phyloP scores from a whole-genome alignment of 495 filamentous ascomycete genomes.

The Rostrohypoxylon terebratum region DNA sequence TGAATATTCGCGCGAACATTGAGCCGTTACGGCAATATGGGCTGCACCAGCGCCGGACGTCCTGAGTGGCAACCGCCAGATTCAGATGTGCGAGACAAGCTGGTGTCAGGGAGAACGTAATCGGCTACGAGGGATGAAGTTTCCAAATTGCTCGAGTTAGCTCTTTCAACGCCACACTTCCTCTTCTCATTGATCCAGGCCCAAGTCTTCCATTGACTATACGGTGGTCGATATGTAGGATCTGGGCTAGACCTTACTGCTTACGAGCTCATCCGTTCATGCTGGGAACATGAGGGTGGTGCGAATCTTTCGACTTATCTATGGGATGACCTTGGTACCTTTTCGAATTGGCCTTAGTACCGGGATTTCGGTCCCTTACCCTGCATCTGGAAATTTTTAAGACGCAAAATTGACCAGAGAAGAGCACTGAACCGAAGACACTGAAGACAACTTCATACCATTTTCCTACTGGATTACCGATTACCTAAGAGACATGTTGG shows the following conservation, averaged over 20 bases:
- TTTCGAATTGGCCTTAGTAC: neutral
- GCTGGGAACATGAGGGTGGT: neutral
- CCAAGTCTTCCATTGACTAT: neutral
- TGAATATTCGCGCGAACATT: neutral
- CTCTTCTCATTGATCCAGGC: neutral
- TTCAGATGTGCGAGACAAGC: neutral
- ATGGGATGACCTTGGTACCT: too few relatives aligned
- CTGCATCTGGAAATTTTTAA: neutral
- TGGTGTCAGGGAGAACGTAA: neutral
- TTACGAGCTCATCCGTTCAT: neutral
- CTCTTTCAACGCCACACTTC: neutral
- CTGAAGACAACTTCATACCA: neutral
- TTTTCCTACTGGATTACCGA: neutral
- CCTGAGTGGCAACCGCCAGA: neutral
- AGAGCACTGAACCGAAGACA: neutral
- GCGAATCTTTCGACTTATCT: neutral
- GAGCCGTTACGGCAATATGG: neutral
- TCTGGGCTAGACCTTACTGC: neutral
- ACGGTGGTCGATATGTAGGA: neutral
- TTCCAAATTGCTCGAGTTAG: neutral
- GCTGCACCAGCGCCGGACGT: conserved; percentile 7
- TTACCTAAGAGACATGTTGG: neutral
- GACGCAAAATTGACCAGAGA: neutral
- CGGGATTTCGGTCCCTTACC: neutral
- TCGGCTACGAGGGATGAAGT: neutral